Conservation (phyloP, 225 moss, liverwort and hornwort genomes). For the Straminergon stramineum region DNA sequence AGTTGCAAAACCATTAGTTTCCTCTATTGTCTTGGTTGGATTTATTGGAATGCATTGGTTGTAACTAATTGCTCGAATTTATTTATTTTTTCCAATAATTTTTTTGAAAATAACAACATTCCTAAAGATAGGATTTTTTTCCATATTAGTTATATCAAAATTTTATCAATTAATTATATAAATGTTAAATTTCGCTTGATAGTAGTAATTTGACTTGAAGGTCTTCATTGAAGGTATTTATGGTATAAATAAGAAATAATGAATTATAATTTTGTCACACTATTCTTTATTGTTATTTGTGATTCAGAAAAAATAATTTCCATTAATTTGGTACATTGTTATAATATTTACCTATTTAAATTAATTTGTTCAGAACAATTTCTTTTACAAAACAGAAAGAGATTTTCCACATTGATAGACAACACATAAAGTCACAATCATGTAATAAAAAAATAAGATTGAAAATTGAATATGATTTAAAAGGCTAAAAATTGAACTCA, state of each 20-base stretch:
- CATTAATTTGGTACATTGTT: neutral
- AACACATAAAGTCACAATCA: neutral
- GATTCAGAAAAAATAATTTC: accelerated
- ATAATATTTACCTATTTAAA: neutral
- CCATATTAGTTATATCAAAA: neutral
- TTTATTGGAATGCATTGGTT: neutral
- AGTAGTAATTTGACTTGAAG: neutral
- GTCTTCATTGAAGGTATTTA: neutral
- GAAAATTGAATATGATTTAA: neutral
- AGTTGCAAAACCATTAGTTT: too few species aligned
- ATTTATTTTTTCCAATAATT: neutral
- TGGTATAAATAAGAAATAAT: neutral
- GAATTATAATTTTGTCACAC: accelerated
- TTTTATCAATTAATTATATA: neutral
- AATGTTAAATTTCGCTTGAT: neutral
- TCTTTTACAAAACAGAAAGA: neutral
- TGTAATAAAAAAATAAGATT: neutral
- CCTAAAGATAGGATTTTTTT: neutral
- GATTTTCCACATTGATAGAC: neutral
- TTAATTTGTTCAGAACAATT: neutral
- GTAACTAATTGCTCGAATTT: neutral
- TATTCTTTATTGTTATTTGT: neutral
- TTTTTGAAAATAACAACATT: neutral
- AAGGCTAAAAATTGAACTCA: neutral
- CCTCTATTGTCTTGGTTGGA: neutral